Evolutionary conservation across 768 basidiomycete species (phyloP), one percentile per base, ranked within the genome.

Genomic region (Cystobasidium tubakii): DNA sequence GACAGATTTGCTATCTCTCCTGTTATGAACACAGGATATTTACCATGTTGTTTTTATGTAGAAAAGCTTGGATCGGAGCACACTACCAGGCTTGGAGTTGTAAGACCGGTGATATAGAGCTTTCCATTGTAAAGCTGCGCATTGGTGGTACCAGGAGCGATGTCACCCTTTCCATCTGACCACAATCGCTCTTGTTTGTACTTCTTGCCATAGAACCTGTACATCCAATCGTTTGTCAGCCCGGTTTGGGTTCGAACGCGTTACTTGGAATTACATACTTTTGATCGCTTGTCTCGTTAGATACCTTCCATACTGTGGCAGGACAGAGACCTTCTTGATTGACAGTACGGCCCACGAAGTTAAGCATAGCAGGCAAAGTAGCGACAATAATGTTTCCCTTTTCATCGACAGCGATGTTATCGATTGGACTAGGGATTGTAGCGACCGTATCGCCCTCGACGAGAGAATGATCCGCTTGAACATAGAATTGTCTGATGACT

Each of bases 321-420:
- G 60, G 57, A 1, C 21, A 42, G 23, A 33, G 19, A 31, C 70
- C 36, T 23, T 64, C 29, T 7, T 36, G 33, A n/a, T 57, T 31
- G 7, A 39, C 44, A 0, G 69, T 80, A 36, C 69, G 29, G 0
- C 76, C 54, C 12, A 81, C 75, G 23, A 81, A 81, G 23, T 76
- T 64, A 0, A 86, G 64, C 1, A 77, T 67, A 31, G 85, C 81
- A 4, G 86, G 83, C 65, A 87, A 81, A 9, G 82, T 85, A 73
- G 88, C 86, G 27, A 83, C 85, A 86, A 87, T 89, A 25, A 90
- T 78, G 12, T 83, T 83, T 7, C 88, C 89, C 43, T 87, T 82
- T 27, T 82, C 80, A 75, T 88, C 88, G 6, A 89, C 79, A 44
- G 85, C 82, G 0, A 88, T 77, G 77, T 90, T 90, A 77, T 90